Conservation (phyloP, 805 yeast species). For the Kodamaea leandrae region DNA sequence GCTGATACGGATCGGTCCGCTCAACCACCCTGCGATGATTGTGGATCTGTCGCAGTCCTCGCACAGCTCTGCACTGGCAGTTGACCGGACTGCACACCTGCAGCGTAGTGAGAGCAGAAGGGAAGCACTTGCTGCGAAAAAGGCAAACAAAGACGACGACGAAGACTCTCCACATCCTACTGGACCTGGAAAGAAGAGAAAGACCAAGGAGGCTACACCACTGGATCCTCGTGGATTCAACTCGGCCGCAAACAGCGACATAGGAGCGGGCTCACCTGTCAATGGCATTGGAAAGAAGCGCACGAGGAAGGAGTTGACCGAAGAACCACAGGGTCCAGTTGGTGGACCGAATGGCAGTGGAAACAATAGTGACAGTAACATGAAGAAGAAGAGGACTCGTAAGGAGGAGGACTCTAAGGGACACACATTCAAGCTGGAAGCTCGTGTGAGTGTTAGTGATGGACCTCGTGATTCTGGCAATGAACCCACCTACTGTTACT, state of each 20-base stretch:
- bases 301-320: slow-evolving; percentile 13
- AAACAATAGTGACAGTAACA: slow-evolving; percentile 1
- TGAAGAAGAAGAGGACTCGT: slow-evolving; percentile 19
- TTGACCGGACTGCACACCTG: slow-evolving; percentile 60
- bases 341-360: slow-evolving; percentile 7
- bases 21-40: slow-evolving; percentile 89
- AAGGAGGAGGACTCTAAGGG: slow-evolving; percentile 13
- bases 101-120: slow-evolving; percentile 82
- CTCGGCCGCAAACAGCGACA: background rate
- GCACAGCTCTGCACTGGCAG: slow-evolving; percentile 27
- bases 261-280: slow-evolving; percentile 16
- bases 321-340: slow-evolving; percentile 9
- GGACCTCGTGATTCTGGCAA: slow-evolving; percentile 11
- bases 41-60: slow-evolving; percentile 46
- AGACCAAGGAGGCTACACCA: slow-evolving; percentile 22
- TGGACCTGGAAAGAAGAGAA: slow-evolving; percentile 10
- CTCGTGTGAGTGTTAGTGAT: slow-evolving; percentile 9
- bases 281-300: slow-evolving; percentile 18
- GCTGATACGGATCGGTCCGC: slow-evolving; percentile 69
- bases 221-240: slow-evolving; percentile 13
- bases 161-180: slow-evolving; percentile 11
- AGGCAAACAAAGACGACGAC: slow-evolving; percentile 50
- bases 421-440: slow-evolving; percentile 7
- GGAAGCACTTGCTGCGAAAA: slow-evolving; percentile 89
- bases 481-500: slow-evolving; percentile 92